Base-by-base conservation (phyloP, 1,284 basidiomycete genomes). In the Puccinia novopanici region DNA sequence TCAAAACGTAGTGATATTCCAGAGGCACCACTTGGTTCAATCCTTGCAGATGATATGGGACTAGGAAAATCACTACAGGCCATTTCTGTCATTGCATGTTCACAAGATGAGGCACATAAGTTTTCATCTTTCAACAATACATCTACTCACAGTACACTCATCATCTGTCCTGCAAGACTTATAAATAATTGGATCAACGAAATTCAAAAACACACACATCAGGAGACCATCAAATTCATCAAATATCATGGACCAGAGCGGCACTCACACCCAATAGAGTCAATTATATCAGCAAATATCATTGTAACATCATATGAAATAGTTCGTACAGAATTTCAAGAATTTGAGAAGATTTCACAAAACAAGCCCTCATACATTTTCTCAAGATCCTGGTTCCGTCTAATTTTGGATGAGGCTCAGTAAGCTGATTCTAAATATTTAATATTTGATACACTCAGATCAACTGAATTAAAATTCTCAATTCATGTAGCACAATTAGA, bases 331-430 rank as follows among this genome's bases (percentile, higher is more conserved):
- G 59, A 61, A 61, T 61, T 61, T 30, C 24, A 61, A 30, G n/a
- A 61, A 15, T 17, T 61, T 37, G 6, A 61, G 19, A 61, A 17
- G 4, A 37, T 30, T 37, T 13, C 4, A 13, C 27, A 61, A 37
- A 24, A 13, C 8, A 34, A n/a, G n/a, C n/a, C n/a, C n/a, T 40
- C 27, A 30, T 61, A 37, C 4, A 37, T 61, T 5, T 61, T 61
- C 30, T 15, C 27, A 12, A 34, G 34, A 37, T 37, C 17, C 84
- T 99, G 97, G 97, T 98, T 98, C 87, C 89, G 96, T 81, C 91
- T 99, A 40, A 95, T 99, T 17, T 90, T 99, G 13, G 96, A 99
- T 85, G 96, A 99, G 87, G 97, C 96, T 42, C 95, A 98, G 94
- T 96, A 86, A 87, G 93, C n/a, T n/a, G n/a, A n/a, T n/a, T n/a